phyloP scores from a whole-genome alignment of 345 rosid genomes.

The Ricinus communis region DNA sequence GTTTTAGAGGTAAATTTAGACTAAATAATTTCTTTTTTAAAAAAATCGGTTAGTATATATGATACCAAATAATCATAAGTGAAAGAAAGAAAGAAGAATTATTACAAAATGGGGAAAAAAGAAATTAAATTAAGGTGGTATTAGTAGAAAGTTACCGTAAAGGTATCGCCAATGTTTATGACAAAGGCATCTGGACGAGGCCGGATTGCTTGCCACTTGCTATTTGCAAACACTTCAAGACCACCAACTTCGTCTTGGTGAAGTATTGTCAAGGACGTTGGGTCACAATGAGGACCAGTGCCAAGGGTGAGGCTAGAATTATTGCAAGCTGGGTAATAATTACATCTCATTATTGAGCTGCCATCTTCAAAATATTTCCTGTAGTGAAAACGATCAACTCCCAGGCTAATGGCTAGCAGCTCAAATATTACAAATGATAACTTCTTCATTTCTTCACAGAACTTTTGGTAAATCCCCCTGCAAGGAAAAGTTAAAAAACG shows the following conservation, averaged over 20 bases:
- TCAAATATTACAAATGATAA: slow-evolving; percentile 41
- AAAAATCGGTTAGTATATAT: too few relatives aligned
- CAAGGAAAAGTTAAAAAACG: background rate
- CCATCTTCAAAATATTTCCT: slow-evolving; percentile 50
- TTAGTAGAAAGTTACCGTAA: slow-evolving; percentile 44
- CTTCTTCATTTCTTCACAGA: slow-evolving; percentile 49
- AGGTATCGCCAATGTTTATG: slow-evolving; percentile 77
- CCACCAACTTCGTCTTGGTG: slow-evolving; percentile 85
- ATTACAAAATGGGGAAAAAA: too few relatives aligned
- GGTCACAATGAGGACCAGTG: slow-evolving; percentile 90
- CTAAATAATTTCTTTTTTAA: too few relatives aligned
- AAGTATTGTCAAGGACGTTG: slow-evolving; percentile 76
- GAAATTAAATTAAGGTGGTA: too few relatives aligned
- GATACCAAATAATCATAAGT: too few relatives aligned
- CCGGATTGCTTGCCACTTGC: slow-evolving; percentile 57
- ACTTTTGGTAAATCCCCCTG: slow-evolving; percentile 52
- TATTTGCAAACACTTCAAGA: slow-evolving; percentile 60
- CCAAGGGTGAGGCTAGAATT: slow-evolving; percentile 59
- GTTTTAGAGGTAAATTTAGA: too few relatives aligned
- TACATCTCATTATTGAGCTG: slow-evolving; percentile 62
- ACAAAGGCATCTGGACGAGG: slow-evolving; percentile 65
- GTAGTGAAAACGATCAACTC: slow-evolving; percentile 39
- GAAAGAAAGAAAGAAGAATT: too few relatives aligned
- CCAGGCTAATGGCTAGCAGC: slow-evolving; percentile 51
- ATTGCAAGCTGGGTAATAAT: slow-evolving; percentile 66